phyloP scores from a whole-genome alignment of 225 moss, liverwort and hornwort species.

The Anthoceros angustus region DNA sequence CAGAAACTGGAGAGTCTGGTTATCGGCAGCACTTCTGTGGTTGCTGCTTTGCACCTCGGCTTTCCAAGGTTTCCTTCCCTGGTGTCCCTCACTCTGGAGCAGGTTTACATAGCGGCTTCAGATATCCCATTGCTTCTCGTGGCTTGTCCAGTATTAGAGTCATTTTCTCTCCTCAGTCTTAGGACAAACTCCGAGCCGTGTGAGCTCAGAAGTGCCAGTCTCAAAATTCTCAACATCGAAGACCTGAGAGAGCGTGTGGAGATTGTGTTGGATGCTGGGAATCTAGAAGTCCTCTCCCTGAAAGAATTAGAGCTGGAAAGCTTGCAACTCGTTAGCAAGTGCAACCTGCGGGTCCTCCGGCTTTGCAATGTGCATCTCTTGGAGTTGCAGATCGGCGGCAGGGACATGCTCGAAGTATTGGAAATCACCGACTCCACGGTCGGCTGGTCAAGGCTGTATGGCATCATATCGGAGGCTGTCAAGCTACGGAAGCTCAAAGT shows the following conservation, averaged over 20 bases:
- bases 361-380: slow-evolving; percentile 29
- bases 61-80: not conserved
- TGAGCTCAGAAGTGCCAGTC: slow-evolving; percentile 38
- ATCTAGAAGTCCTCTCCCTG: slow-evolving; percentile 35
- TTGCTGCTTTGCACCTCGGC: not conserved
- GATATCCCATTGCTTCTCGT: not conserved
- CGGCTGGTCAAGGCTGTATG: slow-evolving; percentile 40
- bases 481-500: slow-evolving; percentile 46
- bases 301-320: slow-evolving; percentile 34
- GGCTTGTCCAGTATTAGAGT: not conserved
- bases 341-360: slow-evolving; percentile 38
- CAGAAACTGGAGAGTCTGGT: slow-evolving; percentile 44
- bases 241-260: slow-evolving; percentile 25
- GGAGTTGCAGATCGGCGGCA: slow-evolving; percentile 33
- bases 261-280: slow-evolving; percentile 41
- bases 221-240: slow-evolving; percentile 29
- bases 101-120: not conserved
- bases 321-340: slow-evolving; percentile 46
- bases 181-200: not conserved
- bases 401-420: slow-evolving; percentile 38
- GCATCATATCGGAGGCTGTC: slow-evolving; percentile 37
- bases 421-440: slow-evolving; percentile 46
- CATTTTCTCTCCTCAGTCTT: not conserved
- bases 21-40: slow-evolving; percentile 24
- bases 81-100: not conserved